Evolutionary conservation across 495 filamentous ascomycete genomes (phyloP).

Genomic region (Massariosphaeria phaeospora): DNA sequence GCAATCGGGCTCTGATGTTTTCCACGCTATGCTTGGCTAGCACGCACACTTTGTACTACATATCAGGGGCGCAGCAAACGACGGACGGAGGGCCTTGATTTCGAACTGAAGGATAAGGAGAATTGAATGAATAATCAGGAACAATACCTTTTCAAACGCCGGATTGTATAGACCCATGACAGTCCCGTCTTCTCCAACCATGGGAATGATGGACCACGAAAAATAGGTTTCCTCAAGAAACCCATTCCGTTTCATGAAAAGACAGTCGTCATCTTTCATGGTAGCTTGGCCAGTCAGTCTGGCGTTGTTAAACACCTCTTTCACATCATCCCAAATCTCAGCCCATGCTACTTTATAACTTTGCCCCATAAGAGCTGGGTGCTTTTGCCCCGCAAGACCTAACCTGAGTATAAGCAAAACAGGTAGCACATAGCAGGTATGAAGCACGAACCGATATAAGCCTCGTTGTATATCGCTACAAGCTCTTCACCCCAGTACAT

Average conservation of each 20-base stretch:
- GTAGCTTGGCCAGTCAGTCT: slow-evolving; percentile 58
- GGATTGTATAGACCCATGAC: slow-evolving; percentile 38
- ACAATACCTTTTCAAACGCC: slow-evolving; percentile 37
- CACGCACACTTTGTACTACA: too few relatives aligned
- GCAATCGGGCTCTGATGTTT: too few relatives aligned
- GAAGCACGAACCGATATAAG: slow-evolving; percentile 44
- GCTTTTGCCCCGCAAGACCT: slow-evolving; percentile 61
- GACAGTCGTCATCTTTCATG: slow-evolving; percentile 68
- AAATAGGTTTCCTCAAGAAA: slow-evolving; percentile 56
- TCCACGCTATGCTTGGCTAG: too few relatives aligned
- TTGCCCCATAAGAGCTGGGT: slow-evolving; percentile 63
- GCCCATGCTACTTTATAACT: slow-evolving; percentile 59
- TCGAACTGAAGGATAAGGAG: too few relatives aligned
- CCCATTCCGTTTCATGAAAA: slow-evolving; percentile 57
- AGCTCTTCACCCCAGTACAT: slow-evolving; percentile 67
- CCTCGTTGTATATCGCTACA: slow-evolving; percentile 68
- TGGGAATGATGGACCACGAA: slow-evolving; percentile 38
- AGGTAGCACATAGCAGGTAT: not conserved
- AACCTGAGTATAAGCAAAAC: not conserved
- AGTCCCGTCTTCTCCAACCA: slow-evolving; percentile 35
- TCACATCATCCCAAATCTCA: slow-evolving; percentile 62
- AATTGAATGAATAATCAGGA: too few relatives aligned
- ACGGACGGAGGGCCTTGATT: too few relatives aligned
- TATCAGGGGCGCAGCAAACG: too few relatives aligned
- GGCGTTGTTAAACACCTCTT: slow-evolving; percentile 55